These are phyloP conservation scores for Fusarium chlamydosporum DNA, from an alignment of 2,329 filamentous ascomycete genomes.

Conservation along the genomic window DNA sequence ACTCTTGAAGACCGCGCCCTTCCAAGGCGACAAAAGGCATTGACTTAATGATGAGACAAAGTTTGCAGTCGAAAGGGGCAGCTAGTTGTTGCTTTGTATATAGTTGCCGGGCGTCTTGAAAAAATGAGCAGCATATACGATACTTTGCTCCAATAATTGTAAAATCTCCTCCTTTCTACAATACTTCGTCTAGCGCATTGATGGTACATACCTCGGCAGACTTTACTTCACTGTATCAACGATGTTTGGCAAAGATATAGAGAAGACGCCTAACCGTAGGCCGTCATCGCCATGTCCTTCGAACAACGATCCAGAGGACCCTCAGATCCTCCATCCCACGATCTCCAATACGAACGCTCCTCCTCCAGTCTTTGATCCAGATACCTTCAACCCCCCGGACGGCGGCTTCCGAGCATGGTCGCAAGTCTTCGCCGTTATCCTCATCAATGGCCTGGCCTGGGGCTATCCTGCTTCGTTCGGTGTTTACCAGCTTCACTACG, in stretches of 20 bases:
- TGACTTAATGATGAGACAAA: slow-evolving; percentile 10
- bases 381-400: slow-evolving; percentile 56
- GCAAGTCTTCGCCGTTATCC: slow-evolving; percentile 63
- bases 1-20: slow-evolving; percentile 30
- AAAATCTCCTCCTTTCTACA: background rate
- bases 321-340: slow-evolving; percentile 34
- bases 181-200: slow-evolving; percentile 10
- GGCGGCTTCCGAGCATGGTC: slow-evolving; percentile 65
- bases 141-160: background rate
- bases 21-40: slow-evolving; percentile 20
- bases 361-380: slow-evolving; percentile 39
- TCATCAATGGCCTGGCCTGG: slow-evolving; percentile 66
- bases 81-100: slow-evolving; percentile 32
- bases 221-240: slow-evolving; percentile 17
- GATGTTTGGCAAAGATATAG: slow-evolving; percentile 45
- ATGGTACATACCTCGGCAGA: slow-evolving; percentile 23
- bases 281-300: slow-evolving; percentile 17
- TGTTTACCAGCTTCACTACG: slow-evolving; percentile 68
- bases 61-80: slow-evolving; percentile 5
- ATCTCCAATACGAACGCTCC: slow-evolving; percentile 49
- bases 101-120: slow-evolving; percentile 29
- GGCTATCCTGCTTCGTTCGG: slow-evolving; percentile 65
- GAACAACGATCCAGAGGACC: slow-evolving; percentile 8
- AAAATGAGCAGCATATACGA: background rate
- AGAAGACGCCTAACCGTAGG: slow-evolving; percentile 33